Conservation (phyloP, 805 yeast species). For the Wickerhamomyces chaumierensis region DNA sequence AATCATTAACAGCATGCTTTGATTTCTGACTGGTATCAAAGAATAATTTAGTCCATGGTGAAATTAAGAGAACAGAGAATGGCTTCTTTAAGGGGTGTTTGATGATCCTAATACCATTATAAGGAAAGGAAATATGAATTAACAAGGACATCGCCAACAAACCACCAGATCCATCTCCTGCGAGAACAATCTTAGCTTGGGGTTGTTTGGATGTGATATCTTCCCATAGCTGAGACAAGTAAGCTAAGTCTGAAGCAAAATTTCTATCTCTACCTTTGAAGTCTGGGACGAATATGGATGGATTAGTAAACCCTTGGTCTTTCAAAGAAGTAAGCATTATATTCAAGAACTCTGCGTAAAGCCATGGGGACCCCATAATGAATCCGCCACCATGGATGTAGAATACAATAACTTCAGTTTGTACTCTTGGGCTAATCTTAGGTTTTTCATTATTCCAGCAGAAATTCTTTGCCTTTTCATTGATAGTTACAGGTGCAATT, state of each 20-base stretch:
- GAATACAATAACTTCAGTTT: conserved; percentile 28
- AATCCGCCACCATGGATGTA: conserved; percentile 35
- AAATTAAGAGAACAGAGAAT: conserved; percentile 21
- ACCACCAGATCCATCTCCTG: conserved; percentile 42
- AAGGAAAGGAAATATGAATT: conserved; percentile 26
- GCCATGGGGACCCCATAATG: conserved; percentile 24
- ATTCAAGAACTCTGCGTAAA: conserved; percentile 33
- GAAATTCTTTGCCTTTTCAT: conserved; percentile 6
- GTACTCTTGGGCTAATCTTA: too few species aligned
- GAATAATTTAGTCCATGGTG: conserved; percentile 19
- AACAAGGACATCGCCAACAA: conserved; percentile 27
- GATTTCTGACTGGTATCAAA: background rate
- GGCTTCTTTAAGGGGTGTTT: conserved; percentile 13
- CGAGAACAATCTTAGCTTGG: conserved; percentile 20
- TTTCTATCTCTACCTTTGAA: conserved; percentile 6
- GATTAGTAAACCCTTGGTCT: conserved; percentile 38
- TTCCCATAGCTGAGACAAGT: conserved; percentile 22
- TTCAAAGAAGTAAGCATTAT: conserved; percentile 29
- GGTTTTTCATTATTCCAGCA: too few species aligned
- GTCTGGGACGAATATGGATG: conserved; percentile 30
- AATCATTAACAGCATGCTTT: background rate
- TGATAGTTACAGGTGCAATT: too few species aligned
- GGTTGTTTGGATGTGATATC: conserved; percentile 16
- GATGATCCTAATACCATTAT: conserved; percentile 4
- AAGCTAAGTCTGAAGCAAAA: conserved; percentile 19